These are phyloP conservation scores for Boehmeria nivea DNA, from an alignment of 306 rosid genomes.

Conservation along the genomic window DNA sequence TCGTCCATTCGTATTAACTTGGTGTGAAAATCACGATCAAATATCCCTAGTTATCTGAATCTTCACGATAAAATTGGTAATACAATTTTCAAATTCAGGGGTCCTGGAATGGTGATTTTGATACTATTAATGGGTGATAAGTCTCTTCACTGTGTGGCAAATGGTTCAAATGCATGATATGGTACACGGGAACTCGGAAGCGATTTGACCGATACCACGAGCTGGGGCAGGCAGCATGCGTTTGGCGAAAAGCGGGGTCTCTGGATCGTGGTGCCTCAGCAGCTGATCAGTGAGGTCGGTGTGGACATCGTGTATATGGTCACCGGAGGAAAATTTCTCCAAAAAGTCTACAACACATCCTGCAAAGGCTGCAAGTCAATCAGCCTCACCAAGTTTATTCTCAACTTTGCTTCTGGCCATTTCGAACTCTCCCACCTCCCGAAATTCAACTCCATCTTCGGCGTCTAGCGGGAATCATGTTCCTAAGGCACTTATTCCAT, in stretches of 20 bases:
- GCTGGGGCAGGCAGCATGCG: slow-evolving; percentile 5
- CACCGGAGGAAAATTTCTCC: slow-evolving; percentile 1
- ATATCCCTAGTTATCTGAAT: too few species aligned
- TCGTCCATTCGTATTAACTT: too few species aligned
- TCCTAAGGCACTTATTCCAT: background rate
- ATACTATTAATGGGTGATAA: background rate
- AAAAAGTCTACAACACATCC: background rate
- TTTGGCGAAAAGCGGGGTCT: slow-evolving; percentile 11
- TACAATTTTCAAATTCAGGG: too few species aligned
- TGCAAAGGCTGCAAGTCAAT: background rate
- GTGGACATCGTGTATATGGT: slow-evolving; percentile 4
- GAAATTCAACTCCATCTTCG: background rate
- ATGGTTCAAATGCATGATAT: slow-evolving; percentile 10
- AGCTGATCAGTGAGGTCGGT: background rate
- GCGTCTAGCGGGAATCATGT: background rate
- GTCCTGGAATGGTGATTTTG: background rate
- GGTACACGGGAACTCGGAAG: slow-evolving; percentile 6
- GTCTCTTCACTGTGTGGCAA: slow-evolving; percentile 9
- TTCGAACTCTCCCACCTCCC: slow-evolving; percentile 2
- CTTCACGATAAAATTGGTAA: too few species aligned
- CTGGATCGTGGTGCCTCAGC: slow-evolving; percentile 13
- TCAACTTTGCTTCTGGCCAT: background rate
- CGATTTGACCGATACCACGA: slow-evolving; percentile 12
- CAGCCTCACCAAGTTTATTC: background rate
- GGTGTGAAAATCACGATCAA: too few species aligned